phyloP scores from a whole-genome alignment of 2,329 filamentous ascomycete species.

The Aureobasidium sp. region DNA sequence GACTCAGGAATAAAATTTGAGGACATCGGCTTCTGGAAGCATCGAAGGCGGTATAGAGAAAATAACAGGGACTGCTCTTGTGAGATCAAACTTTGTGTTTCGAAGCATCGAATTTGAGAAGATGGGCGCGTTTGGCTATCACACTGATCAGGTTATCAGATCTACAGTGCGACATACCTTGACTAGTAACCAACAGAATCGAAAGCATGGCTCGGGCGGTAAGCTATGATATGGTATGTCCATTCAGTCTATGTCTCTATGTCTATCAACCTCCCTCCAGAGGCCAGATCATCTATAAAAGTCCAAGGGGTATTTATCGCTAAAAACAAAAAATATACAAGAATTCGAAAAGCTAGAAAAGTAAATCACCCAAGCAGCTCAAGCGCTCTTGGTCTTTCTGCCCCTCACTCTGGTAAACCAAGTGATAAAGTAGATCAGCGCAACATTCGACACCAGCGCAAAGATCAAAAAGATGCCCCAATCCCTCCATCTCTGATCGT shows the following conservation, averaged over 20 bases:
- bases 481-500: slow-evolving; percentile 12
- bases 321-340: background rate
- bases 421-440: slow-evolving; percentile 10
- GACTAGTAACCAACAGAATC: too few relatives aligned
- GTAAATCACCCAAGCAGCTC: too few relatives aligned
- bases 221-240: background rate
- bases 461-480: slow-evolving; percentile 8
- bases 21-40: too few relatives aligned
- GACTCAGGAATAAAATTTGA: too few relatives aligned
- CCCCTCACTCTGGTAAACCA: slow-evolving; percentile 10
- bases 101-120: too few relatives aligned
- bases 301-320: background rate
- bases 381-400: slow-evolving; percentile 1
- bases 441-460: slow-evolving; percentile 6
- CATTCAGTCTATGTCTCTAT: background rate
- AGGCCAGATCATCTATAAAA: background rate
- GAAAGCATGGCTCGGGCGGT: too few relatives aligned
- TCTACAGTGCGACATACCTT: too few relatives aligned
- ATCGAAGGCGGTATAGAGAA: too few relatives aligned
- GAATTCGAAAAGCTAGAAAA: background rate
- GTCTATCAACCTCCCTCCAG: background rate
- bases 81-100: too few relatives aligned
- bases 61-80: too few relatives aligned
- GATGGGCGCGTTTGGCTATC: too few relatives aligned
- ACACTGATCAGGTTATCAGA: too few relatives aligned